These are phyloP conservation scores for Salix brachista DNA, from an alignment of 345 rosid genomes.

Conservation along the genomic window DNA sequence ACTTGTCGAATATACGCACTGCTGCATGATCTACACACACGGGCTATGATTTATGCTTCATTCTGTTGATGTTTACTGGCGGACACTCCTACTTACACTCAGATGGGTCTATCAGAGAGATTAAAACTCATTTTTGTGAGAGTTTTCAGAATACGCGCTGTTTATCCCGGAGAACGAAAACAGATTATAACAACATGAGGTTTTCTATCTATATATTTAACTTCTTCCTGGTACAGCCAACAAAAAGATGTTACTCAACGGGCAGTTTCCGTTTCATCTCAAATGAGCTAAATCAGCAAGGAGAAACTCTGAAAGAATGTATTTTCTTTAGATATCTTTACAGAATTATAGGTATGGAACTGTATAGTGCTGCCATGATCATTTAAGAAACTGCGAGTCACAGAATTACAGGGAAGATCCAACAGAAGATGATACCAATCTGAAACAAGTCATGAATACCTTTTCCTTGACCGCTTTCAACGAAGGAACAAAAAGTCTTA, in stretches of 20 bases:
- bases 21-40: neutral
- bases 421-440: neutral
- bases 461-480: conserved; percentile 9
- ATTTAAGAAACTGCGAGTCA: conserved; percentile 14
- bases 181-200: neutral
- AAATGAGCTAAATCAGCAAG: neutral
- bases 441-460: conserved; percentile 19
- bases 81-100: neutral
- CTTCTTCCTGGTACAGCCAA: neutral
- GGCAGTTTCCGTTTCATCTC: neutral
- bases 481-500: conserved; percentile 10
- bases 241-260: neutral
- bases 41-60: neutral
- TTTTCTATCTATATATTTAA: neutral
- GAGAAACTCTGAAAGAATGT: conserved; percentile 1
- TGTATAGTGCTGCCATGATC: conserved; percentile 5
- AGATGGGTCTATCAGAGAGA: neutral
- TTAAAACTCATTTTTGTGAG: neutral
- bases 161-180: neutral
- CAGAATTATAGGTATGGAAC: conserved; percentile 3
- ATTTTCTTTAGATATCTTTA: conserved; percentile 2
- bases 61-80: neutral
- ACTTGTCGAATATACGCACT: neutral
- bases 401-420: conserved; percentile 16
- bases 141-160: neutral